These are phyloP conservation scores for Fomitopsis palustris DNA, from an alignment of 1,284 basidiomycete species.

Conservation along the genomic window DNA sequence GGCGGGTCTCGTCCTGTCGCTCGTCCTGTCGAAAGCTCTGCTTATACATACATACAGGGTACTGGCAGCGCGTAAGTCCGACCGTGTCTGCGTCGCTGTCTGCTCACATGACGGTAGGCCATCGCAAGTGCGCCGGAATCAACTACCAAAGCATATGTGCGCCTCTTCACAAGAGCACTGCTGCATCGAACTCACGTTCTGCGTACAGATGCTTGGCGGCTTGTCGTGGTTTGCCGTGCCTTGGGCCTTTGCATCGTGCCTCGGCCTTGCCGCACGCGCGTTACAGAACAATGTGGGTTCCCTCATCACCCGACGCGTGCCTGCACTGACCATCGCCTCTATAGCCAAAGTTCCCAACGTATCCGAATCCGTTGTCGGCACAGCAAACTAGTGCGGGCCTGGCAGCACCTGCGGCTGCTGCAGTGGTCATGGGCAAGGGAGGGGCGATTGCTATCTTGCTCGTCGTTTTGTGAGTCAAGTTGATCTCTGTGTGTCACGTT, in stretches of 20 bases:
- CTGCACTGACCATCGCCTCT: background rate
- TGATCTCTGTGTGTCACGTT: background rate
- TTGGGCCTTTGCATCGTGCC: slow-evolving; percentile 53
- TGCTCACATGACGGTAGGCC: slow-evolving; percentile 27
- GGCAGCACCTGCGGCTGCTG: slow-evolving; percentile 50
- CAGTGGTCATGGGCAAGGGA: slow-evolving; percentile 46
- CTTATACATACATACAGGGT: slow-evolving; percentile 30
- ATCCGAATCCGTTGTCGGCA: slow-evolving; percentile 45
- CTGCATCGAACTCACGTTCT: background rate
- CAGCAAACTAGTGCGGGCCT: slow-evolving; percentile 49
- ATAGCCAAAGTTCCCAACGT: slow-evolving; percentile 50
- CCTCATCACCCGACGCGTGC: background rate
- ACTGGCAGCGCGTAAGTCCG: slow-evolving; percentile 43
- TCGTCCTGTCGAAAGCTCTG: background rate
- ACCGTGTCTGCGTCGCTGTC: background rate
- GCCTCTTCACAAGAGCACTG: slow-evolving; percentile 10
- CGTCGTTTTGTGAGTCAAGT: slow-evolving; percentile 44
- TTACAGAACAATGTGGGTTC: slow-evolving; percentile 37
- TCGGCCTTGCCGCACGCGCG: slow-evolving; percentile 53
- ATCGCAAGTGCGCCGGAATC: slow-evolving; percentile 46
- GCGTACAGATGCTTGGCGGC: slow-evolving; percentile 50
- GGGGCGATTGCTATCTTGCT: slow-evolving; percentile 50
- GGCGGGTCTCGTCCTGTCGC: slow-evolving; percentile 16
- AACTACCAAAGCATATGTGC: slow-evolving; percentile 47
- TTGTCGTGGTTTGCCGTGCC: slow-evolving; percentile 63